phyloP scores from a whole-genome alignment of 2,329 filamentous ascomycete species.

The Diaporthe amygdali region DNA sequence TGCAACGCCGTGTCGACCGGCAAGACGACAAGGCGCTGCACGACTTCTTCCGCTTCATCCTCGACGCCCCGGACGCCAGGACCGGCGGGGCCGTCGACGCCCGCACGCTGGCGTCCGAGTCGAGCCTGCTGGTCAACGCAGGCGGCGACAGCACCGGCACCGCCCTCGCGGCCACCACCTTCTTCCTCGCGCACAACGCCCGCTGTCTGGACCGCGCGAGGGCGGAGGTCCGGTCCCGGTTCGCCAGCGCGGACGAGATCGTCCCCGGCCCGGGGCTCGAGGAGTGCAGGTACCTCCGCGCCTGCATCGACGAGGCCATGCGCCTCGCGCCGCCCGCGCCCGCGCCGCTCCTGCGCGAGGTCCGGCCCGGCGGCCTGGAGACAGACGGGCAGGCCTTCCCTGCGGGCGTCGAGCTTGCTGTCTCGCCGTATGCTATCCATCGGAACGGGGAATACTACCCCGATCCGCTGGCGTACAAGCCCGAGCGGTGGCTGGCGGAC shows the following conservation, averaged over 20 bases:
- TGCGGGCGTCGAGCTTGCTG: constrained; percentile 25
- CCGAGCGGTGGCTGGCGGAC: not conserved
- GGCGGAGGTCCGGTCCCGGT: not conserved
- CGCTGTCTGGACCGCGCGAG: not conserved
- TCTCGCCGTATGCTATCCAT: constrained; percentile 28
- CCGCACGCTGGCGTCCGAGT: not conserved
- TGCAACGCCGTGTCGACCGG: not conserved
- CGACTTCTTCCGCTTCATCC: constrained; percentile 2
- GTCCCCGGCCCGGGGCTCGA: not conserved
- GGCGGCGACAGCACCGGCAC: constrained; percentile 30
- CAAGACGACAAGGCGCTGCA: not conserved
- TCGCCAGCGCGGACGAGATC: not conserved
- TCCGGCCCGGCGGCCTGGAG: constrained; percentile 14
- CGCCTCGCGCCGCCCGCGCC: constrained; percentile 26
- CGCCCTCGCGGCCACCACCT: constrained; percentile 4
- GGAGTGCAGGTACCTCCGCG: constrained; percentile 43
- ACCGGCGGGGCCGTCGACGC: not conserved
- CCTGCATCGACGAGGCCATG: constrained; percentile 41
- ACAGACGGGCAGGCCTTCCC: constrained; percentile 28
- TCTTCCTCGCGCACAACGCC: not conserved
- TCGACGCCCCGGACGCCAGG: not conserved
- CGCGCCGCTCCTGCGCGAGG: constrained; percentile 25
- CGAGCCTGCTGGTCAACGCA: constrained; percentile 23
- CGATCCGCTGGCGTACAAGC: not conserved
- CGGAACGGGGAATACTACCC: constrained; percentile 21